phyloP scores from a whole-genome alignment of 768 basidiomycete species.

The Phylloporus scabripes region DNA sequence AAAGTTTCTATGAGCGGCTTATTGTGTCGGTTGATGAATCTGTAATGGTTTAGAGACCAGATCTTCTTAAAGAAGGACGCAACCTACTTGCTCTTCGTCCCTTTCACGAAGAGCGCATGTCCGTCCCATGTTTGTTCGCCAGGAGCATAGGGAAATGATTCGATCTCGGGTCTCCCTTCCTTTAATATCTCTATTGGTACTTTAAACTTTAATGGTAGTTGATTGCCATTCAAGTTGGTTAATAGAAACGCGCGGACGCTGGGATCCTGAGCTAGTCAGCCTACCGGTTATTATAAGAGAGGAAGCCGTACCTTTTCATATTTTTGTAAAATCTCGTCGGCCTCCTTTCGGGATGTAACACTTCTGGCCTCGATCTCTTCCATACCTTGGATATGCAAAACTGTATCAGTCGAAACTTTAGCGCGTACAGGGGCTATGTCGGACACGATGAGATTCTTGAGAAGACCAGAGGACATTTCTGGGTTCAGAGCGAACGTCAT shows the following conservation, averaged over 20 bases:
- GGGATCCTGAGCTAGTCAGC: slow-evolving; percentile 50
- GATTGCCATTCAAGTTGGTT: slow-evolving; percentile 59
- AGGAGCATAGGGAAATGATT: slow-evolving; percentile 69
- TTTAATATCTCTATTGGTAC: slow-evolving; percentile 67
- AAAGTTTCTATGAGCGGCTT: slow-evolving; percentile 54
- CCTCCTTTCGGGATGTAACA: slow-evolving; percentile 61
- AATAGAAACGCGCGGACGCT: slow-evolving; percentile 76
- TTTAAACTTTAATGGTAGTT: slow-evolving; percentile 52
- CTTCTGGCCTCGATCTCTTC: slow-evolving; percentile 55
- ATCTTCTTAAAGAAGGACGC: not conserved
- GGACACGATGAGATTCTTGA: slow-evolving; percentile 62
- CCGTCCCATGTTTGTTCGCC: slow-evolving; percentile 52
- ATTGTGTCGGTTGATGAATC: slow-evolving; percentile 74
- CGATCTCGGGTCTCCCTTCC: slow-evolving; percentile 59
- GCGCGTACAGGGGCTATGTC: slow-evolving; percentile 75
- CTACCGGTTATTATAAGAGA: too few relatives aligned
- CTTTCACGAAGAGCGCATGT: slow-evolving; percentile 70
- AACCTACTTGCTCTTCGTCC: slow-evolving; percentile 64
- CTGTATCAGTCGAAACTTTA: slow-evolving; percentile 57
- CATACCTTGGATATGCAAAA: slow-evolving; percentile 67
- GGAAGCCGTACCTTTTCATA: slow-evolving; percentile 51
- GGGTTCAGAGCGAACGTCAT: slow-evolving; percentile 60
- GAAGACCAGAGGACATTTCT: slow-evolving; percentile 35
- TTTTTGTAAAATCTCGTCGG: slow-evolving; percentile 55
- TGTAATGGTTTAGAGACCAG: slow-evolving; percentile 20